These are phyloP conservation scores for Verticillium tricorpus DNA, from an alignment of 2,329 filamentous ascomycete species.

Conservation along the genomic window DNA sequence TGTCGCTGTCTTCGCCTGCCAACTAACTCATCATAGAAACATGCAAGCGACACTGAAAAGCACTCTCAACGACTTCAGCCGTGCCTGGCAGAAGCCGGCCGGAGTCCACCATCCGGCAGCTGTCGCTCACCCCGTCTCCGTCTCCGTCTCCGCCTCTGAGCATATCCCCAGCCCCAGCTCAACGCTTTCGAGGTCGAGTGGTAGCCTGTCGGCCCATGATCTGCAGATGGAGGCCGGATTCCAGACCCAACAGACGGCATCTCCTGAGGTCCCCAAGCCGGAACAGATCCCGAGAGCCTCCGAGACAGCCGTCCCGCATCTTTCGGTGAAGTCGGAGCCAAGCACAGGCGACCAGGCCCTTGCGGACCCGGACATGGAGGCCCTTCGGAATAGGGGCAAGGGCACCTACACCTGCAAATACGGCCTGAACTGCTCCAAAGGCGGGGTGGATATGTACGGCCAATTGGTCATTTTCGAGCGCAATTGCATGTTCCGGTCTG, in stretches of 20 bases:
- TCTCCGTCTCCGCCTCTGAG: background rate
- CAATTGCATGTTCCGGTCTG: slow-evolving; percentile 34
- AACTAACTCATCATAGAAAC: background rate
- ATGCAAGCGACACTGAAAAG: background rate
- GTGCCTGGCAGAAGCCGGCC: background rate
- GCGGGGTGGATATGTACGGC: slow-evolving; percentile 33
- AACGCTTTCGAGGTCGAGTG: background rate
- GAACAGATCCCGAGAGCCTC: background rate
- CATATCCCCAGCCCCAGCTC: background rate
- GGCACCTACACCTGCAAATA: slow-evolving; percentile 32
- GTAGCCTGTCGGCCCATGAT: background rate
- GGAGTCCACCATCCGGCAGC: background rate
- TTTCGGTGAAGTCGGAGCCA: background rate
- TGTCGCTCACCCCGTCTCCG: background rate
- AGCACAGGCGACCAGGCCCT: background rate
- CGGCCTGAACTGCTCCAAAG: slow-evolving; percentile 30
- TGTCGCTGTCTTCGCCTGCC: background rate
- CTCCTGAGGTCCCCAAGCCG: background rate
- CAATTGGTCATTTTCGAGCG: slow-evolving; percentile 33
- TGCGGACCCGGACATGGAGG: slow-evolving; percentile 25
- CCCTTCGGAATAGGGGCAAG: slow-evolving; percentile 33
- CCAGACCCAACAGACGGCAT: background rate
- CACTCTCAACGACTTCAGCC: background rate
- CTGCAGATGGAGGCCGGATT: background rate
- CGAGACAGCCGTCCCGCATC: background rate